A percentile compares a stretch with the other conserved stretches of the same genome.
phyloP scores from a whole-genome alignment of 345 rosid species.

The Hypericum androsaemum region DNA sequence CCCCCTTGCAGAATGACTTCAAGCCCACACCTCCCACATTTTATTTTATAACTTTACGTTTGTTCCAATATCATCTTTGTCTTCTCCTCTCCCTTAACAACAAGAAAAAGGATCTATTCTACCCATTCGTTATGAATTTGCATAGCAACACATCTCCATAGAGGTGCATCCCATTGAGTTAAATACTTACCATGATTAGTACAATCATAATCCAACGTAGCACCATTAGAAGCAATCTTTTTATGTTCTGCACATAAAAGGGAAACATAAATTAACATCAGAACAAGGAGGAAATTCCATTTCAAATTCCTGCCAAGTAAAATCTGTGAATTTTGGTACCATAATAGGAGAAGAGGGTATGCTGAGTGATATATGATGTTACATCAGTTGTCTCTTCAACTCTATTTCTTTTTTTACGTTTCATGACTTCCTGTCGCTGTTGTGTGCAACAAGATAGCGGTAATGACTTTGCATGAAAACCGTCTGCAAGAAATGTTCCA shows the following conservation, averaged over 20 bases:
- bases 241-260: slow-evolving; percentile 11
- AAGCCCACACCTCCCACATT: too few species aligned
- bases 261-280: neutral
- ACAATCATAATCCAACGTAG: neutral
- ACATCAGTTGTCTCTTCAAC: slow-evolving; percentile 19
- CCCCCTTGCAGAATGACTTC: too few species aligned
- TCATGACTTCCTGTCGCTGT: slow-evolving; percentile 14
- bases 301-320: neutral
- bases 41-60: too few species aligned
- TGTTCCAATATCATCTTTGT: too few species aligned
- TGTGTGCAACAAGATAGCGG: slow-evolving; percentile 14
- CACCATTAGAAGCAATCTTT: slow-evolving; percentile 14
- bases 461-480: slow-evolving; percentile 13
- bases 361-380: slow-evolving; percentile 14
- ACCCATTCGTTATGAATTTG: neutral
- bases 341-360: slow-evolving; percentile 24
- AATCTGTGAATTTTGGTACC: slow-evolving; percentile 9
- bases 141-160: neutral
- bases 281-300: neutral
- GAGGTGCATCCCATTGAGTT: neutral
- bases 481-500: slow-evolving; percentile 12
- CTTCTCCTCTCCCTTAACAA: too few species aligned
- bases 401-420: slow-evolving; percentile 22
- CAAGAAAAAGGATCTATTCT: too few species aligned
- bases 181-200: slow-evolving; percentile 12